Conservation (phyloP, 2,329 filamentous ascomycete genomes). For the Sporothrix curviconia region DNA sequence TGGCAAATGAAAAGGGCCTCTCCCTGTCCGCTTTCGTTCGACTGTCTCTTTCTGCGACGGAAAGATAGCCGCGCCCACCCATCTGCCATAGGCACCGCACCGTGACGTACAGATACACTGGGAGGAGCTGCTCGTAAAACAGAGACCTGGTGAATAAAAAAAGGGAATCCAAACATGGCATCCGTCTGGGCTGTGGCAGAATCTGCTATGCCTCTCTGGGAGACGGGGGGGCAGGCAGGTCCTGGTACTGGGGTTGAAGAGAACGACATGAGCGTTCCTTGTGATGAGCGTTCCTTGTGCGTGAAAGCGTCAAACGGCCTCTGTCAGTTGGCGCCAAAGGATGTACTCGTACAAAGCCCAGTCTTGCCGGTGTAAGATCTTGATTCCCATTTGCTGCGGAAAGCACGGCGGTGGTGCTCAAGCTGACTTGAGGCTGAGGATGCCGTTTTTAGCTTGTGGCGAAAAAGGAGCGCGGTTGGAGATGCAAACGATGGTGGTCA, state of each 20-base stretch:
- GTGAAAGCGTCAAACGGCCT: neutral
- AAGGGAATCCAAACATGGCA: neutral
- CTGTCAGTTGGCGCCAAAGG: neutral
- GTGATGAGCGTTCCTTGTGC: too few relatives aligned
- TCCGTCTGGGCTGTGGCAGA: neutral
- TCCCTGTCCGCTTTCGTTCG: too few relatives aligned
- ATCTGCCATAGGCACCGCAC: neutral
- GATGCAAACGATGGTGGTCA: constrained; percentile 7
- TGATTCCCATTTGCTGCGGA: constrained; percentile 8
- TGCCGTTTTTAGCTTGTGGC: constrained; percentile 10
- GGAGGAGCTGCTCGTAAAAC: constrained; percentile 8
- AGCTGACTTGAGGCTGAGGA: constrained; percentile 9
- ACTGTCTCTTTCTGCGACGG: too few relatives aligned
- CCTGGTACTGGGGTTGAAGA: neutral
- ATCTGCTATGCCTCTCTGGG: neutral
- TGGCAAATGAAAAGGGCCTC: neutral
- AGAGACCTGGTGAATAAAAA: neutral
- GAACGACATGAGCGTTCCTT: too few relatives aligned
- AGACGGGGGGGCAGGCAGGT: neutral
- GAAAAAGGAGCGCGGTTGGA: neutral
- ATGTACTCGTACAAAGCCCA: neutral
- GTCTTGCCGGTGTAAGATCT: constrained; percentile 2
- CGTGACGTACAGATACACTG: neutral
- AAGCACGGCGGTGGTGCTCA: neutral
- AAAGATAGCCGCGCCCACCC: neutral